These are phyloP conservation scores for Spinellus fusiger DNA, from an alignment of 192 early-diverging fungal genomes.

Conservation along the genomic window DNA sequence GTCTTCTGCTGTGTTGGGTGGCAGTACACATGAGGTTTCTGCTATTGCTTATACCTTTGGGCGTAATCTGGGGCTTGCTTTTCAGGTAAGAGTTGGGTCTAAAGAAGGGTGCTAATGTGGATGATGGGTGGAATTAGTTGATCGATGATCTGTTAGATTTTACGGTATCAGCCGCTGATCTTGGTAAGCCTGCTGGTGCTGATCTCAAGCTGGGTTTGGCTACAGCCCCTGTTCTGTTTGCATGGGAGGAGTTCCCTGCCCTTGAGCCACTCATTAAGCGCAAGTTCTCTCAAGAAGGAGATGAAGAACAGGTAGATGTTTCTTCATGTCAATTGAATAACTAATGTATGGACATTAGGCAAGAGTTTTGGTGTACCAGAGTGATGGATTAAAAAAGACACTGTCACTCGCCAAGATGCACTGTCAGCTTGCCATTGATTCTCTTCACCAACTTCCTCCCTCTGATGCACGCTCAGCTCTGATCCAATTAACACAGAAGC, in stretches of 20 bases:
- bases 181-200: slow-evolving; percentile 90
- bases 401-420: slow-evolving; percentile 68
- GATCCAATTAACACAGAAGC: slow-evolving; percentile 71
- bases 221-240: slow-evolving; percentile 90
- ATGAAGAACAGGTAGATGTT: slow-evolving; percentile 62
- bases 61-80: slow-evolving; percentile 85
- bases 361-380: slow-evolving; percentile 69
- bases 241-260: slow-evolving; percentile 83
- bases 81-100: slow-evolving; percentile 61
- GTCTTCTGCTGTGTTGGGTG: slow-evolving; percentile 81
- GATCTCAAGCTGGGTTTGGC: slow-evolving; percentile 87
- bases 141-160: slow-evolving; percentile 94
- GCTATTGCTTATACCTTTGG: slow-evolving; percentile 87
- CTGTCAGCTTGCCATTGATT: slow-evolving; percentile 67
- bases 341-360: too few species aligned
- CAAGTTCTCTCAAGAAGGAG: slow-evolving; percentile 72
- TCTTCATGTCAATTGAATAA: too few species aligned
- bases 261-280: slow-evolving; percentile 81
- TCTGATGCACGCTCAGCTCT: slow-evolving; percentile 75
- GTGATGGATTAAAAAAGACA: slow-evolving; percentile 73
- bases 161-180: slow-evolving; percentile 58
- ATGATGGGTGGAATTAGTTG: slow-evolving; percentile 39
- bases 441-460: slow-evolving; percentile 59
- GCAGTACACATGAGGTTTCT: slow-evolving; percentile 60
- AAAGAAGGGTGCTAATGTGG: neutral